Base-by-base conservation (phyloP, 148 eudicot species). In the Heliosperma pusillum region DNA sequence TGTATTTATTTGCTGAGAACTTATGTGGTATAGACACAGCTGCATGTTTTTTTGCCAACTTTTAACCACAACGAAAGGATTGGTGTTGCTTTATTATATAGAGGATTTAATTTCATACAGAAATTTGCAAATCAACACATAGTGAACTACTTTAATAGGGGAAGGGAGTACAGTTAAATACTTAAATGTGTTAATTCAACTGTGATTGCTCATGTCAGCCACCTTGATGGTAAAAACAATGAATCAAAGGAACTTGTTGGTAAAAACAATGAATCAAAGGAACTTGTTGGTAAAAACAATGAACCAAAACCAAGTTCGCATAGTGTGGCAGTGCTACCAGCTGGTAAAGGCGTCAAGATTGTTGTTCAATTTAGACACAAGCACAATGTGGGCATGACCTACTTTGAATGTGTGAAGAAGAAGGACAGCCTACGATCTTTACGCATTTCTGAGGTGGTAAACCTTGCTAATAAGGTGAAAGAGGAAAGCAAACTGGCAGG, bases 381-480 rank as follows among this genome's bases (percentile, higher is more conserved):
- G 20, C 44, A 3, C 4, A 12, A 33, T 72, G 25, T 1, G 12
- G 47, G 20, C 27, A n/a, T 29, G 65, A 57, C 66, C 47, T 72
- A 22, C 52, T 72, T 57, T 58, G 66, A 72, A 72, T 72, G 66
- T 40, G 27, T 72, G 29, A 72, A 72, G n/a, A 53, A 72, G 64
- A 72, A 72, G 65, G 65, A 62, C 29, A 72, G 13, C 5, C 30
- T 36, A 13, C 66, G 75, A 57, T 72, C 75, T 33, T 20, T 3
- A 24, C 58, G 36, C n/a, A 7, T 72, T 58, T 17, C n/a, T 3
- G 0, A 33, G 10, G 64, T 22, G 11, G 52, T 33, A 25, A 58
- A 57, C 15, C 65, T 72, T 58, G 66, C 29, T 0, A 29, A 42
- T 6, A 52, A 44, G 53, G 9, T 36, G 42, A 36, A 36, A 36